phyloP scores from a whole-genome alignment of 148 eudicot species.

The Vaccinium corymbosum region DNA sequence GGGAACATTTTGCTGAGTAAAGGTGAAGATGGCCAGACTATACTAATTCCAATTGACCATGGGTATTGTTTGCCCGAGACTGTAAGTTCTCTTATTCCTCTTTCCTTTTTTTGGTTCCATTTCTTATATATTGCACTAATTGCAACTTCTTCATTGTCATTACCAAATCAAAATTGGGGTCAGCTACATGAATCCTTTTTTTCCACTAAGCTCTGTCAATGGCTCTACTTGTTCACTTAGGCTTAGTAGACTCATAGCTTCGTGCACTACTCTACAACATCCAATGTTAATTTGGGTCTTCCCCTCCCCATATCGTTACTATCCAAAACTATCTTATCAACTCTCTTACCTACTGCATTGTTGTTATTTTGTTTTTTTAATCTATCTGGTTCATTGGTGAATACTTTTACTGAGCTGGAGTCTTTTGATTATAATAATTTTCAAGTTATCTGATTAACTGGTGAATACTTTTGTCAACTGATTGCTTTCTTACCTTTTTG shows the following conservation, averaged over 20 bases:
- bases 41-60: conserved; percentile 86
- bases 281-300: no score
- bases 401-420: neutral
- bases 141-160: neutral
- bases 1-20: conserved; percentile 78
- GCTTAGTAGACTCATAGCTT: no score
- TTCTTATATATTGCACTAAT: neutral
- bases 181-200: no score
- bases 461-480: neutral
- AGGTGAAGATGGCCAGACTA: conserved; percentile 54
- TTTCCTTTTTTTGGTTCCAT: neutral
- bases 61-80: conserved; percentile 95
- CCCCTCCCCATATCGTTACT: no score
- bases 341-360: no score
- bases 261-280: no score
- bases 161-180: neutral
- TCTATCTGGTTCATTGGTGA: neutral
- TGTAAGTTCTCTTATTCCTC: conserved; percentile 40
- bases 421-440: neutral
- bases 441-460: neutral
- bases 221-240: no score
- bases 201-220: no score
- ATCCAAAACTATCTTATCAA: no score
- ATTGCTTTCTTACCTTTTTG: neutral
- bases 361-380: no score